Evolutionary conservation across 2,329 filamentous ascomycete species (phyloP).

Genomic region (Nemania serpens): DNA sequence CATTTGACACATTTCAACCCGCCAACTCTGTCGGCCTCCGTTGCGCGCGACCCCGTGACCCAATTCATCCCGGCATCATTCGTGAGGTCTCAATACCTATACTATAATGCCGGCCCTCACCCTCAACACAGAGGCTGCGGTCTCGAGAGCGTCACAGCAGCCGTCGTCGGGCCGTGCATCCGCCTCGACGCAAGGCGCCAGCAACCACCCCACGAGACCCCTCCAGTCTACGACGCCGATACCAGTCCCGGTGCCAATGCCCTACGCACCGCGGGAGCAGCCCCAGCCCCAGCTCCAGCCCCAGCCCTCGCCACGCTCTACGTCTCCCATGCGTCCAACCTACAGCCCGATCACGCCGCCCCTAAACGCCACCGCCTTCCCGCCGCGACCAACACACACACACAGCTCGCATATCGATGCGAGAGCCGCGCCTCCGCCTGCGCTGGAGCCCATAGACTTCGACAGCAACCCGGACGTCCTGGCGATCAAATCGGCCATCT

Average conservation of each 20-base stretch:
- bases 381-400: conserved; percentile 35
- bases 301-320: conserved; percentile 38
- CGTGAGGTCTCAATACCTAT: background rate
- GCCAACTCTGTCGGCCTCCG: background rate
- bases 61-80: background rate
- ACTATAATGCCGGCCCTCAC: conserved; percentile 39
- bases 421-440: conserved; percentile 41
- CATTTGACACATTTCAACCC: background rate
- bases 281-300: conserved; percentile 3
- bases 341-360: conserved; percentile 62
- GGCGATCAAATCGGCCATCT: conserved; percentile 82
- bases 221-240: conserved; percentile 29
- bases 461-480: conserved; percentile 81
- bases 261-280: conserved; percentile 17
- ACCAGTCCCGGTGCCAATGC: conserved; percentile 25
- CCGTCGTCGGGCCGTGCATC: background rate
- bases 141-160: conserved; percentile 9
- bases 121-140: conserved; percentile 35
- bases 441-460: conserved; percentile 60
- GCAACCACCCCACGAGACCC: conserved; percentile 9
- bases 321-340: conserved; percentile 55
- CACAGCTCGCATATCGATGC: conserved; percentile 33
- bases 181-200: conserved; percentile 5
- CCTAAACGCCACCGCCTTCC: conserved; percentile 45
- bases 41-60: background rate